phyloP scores from a whole-genome alignment of 352 stramenopile species.

The Globisporangium paroecandrum region DNA sequence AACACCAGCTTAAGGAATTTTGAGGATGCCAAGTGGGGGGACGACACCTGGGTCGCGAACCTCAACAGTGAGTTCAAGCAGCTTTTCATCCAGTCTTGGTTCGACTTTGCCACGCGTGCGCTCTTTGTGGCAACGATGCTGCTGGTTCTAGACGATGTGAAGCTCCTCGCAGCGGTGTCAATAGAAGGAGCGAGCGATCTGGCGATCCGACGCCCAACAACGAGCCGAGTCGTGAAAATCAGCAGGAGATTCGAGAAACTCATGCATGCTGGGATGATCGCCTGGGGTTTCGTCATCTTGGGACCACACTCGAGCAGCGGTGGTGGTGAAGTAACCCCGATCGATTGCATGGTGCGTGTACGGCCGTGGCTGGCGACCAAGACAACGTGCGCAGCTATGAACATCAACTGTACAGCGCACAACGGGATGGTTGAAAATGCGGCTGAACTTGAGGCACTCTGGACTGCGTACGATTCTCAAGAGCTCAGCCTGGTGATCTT shows the following conservation, averaged over 20 bases:
- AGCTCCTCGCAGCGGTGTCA: slow-evolving; percentile 3
- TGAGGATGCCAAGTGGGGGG: neutral
- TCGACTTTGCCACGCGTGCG: slow-evolving; percentile 9
- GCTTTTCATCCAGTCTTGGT: slow-evolving; percentile 14
- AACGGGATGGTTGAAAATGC: neutral
- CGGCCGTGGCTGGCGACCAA: neutral
- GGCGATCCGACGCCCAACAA: neutral
- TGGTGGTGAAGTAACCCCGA: neutral
- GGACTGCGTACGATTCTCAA: neutral
- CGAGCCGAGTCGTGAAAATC: neutral
- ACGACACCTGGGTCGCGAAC: slow-evolving; percentile 9
- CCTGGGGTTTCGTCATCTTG: slow-evolving; percentile 5
- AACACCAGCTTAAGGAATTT: neutral
- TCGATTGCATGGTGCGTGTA: neutral
- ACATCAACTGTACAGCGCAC: neutral
- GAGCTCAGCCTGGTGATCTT: neutral
- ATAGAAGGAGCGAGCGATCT: neutral
- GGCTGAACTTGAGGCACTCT: neutral
- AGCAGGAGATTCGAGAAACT: neutral
- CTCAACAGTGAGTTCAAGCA: slow-evolving; percentile 15
- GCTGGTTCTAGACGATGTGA: slow-evolving; percentile 13
- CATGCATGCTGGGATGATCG: neutral
- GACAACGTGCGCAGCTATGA: neutral
- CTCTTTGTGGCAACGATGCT: slow-evolving; percentile 8
- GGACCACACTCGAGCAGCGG: neutral